phyloP scores from a whole-genome alignment of 805 yeast genomes.

The Wickerhamiella domercqiae region DNA sequence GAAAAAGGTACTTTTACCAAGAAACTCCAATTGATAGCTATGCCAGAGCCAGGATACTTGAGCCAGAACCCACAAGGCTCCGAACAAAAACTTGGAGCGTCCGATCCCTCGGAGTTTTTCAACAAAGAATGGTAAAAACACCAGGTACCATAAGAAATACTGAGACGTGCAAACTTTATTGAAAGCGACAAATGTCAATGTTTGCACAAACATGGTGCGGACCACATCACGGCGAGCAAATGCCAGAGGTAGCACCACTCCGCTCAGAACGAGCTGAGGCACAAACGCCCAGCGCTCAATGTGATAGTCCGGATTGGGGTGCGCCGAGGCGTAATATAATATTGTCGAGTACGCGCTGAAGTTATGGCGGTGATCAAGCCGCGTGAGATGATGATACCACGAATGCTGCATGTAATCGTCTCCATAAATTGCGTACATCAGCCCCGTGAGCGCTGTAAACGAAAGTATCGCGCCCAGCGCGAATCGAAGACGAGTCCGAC shows the following conservation, averaged over 20 bases:
- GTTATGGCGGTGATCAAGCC: conserved; percentile 90
- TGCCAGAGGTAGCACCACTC: conserved; percentile 40
- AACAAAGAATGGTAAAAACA: conserved; percentile 62
- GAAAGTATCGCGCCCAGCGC: conserved; percentile 29
- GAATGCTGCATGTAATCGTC: conserved; percentile 60
- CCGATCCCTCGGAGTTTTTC: conserved; percentile 30
- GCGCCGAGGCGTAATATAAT: conserved; percentile 28
- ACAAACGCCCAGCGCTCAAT: conserved; percentile 44
- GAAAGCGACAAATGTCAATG: conserved; percentile 60
- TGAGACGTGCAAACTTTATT: conserved; percentile 86
- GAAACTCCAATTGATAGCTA: conserved; percentile 70
- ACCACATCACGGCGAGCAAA: conserved; percentile 31
- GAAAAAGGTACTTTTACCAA: conserved; percentile 50
- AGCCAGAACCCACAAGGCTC: conserved; percentile 46
- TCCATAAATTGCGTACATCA: conserved; percentile 62
- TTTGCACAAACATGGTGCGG: conserved; percentile 54
- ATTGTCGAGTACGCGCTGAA: conserved; percentile 74
- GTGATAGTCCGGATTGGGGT: neutral
- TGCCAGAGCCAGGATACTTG: conserved; percentile 68
- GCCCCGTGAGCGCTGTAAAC: conserved; percentile 32
- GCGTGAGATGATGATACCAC: conserved; percentile 63
- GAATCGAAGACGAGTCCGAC: conserved; percentile 30
- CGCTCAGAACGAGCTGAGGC: conserved; percentile 60
- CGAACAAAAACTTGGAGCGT: conserved; percentile 17
- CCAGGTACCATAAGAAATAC: conserved; percentile 88